Percentiles rank a stretch among this genome's conserved stretches.
Evolutionary conservation across 371 early-diverging fungal species (phyloP).

Genomic region (Lichtheimia ramosa): DNA sequence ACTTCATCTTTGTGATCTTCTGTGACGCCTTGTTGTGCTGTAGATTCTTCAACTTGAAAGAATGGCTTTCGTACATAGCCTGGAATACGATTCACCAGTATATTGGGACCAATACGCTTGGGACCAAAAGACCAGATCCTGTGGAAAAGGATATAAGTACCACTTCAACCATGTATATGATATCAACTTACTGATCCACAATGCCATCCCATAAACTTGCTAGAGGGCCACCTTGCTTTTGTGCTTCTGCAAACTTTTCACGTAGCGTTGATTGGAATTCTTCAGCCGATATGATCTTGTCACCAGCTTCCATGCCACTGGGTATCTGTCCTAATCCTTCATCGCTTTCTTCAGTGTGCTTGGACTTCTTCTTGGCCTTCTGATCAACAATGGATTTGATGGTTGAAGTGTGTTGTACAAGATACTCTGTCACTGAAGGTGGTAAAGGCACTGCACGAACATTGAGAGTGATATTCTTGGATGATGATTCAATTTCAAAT

Average conservation of each 20-base stretch:
- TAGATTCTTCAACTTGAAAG: constrained; percentile 31
- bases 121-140: constrained; percentile 81
- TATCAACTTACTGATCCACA: constrained; percentile 40
- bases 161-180: neutral
- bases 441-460: constrained; percentile 86
- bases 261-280: constrained; percentile 39
- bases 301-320: constrained; percentile 11
- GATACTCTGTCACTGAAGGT: constrained; percentile 57
- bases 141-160: neutral
- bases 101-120: constrained; percentile 85
- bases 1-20: constrained; percentile 39
- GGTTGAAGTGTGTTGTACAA: constrained; percentile 59
- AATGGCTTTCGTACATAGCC: constrained; percentile 56
- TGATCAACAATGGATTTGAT: constrained; percentile 66
- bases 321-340: neutral
- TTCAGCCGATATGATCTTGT: constrained; percentile 21
- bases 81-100: constrained; percentile 75
- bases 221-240: constrained; percentile 45
- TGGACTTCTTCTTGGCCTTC: constrained; percentile 31
- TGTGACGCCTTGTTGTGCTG: constrained; percentile 8
- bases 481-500: constrained; percentile 28
- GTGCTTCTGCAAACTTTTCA: constrained; percentile 48
- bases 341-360: constrained; percentile 16
- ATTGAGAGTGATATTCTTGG: constrained; percentile 70
- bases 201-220: constrained; percentile 46